Evolutionary conservation across 495 filamentous ascomycete genomes (phyloP), one percentile per base, ranked within the genome.

Genomic region (Letharia lupina): DNA sequence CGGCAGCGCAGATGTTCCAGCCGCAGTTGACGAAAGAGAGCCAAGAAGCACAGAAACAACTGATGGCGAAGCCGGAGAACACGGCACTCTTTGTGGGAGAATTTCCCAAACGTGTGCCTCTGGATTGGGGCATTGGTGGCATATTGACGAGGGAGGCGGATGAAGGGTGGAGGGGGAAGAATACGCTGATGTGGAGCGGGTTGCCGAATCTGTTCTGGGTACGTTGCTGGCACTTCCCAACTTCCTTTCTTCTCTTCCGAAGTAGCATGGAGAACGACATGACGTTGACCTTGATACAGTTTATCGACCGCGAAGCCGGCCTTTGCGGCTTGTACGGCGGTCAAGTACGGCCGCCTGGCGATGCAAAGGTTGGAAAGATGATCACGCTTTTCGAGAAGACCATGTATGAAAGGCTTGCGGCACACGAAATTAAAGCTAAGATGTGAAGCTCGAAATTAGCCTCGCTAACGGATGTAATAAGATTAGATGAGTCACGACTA

Each of bases 1-100:
- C 77, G 23, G 76, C 79, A 20, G 75, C 79, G 10, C 71, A 76
- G 66, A 82, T 88, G 75, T 66, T 66, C 23, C 40, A 66, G 28
- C 40, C 54, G 16, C 64, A 65, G 13, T 42, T 65, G n/a, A 66
- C 41, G 4, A 58, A 66, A n/a, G 57, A 60, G n/a, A 66, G 64
- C 44, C 48, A 39, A 63, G 62, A 63, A 52, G 62, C 62, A 23
- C 45, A 52, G 37, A 44, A 28, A 31, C 11, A 9, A n/a, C 37
- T 63, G 9, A 52, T 48, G 62, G 35, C 15, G 31, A 18, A 56
- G 18, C 20, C 45, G 4, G 13, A 31, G 4, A 42, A 6, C n/a
- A 4, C 47, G 35, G 37, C 0, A 12, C 39, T n/a, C 1, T 63
- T 63, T 7, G 62, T 63, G 23, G 62, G 62, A 28, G 48, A 41